Evolutionary conservation across 768 basidiomycete genomes (phyloP), one percentile per base, ranked within the genome.

Genomic region (Leccinum variicolor): DNA sequence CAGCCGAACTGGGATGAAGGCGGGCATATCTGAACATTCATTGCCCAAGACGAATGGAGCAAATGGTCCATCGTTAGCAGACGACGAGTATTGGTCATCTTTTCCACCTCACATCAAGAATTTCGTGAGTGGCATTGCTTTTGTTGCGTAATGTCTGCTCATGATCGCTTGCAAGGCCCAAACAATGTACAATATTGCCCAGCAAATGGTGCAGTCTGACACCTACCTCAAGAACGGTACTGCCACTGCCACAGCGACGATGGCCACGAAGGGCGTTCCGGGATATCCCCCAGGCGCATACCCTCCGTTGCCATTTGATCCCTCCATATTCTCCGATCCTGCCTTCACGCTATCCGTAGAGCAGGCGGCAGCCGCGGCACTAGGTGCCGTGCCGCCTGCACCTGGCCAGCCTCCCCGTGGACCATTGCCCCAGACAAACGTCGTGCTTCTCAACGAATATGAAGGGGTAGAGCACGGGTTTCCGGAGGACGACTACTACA

Each of bases 81-180:
- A 85, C 60, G 84, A 86, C 62, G 84, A 84, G 49, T 87, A 88
- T 67, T 87, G 86, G 87, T 80, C 83, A 49, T 80, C 82, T 39
- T 77, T 89, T 47, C 87, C 88, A 36, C 79, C 82, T 23, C 84
- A 88, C 64, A 79, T 88, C 58, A 81, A 85, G 66, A 84, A 80
- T 60, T 89, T 89, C 69, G 86, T 89, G 68, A 77, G 84, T 61
- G 65, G 55, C 63, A 70, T 69, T 63, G 64, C 63, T 64, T 65
- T 34, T 52, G 46, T 47, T 50, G 52, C 15, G 23, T 66, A 57
- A 60, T 62, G 60, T 69, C 19, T 56, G 54, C 68, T 74, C 72
- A 75, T 67, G 61, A 68, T 61, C 65, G 66, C 62, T 48, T 64
- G 68, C 55, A 78, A 84, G 77, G 80, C 83, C 56, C 77, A 81